Conservation (phyloP, 768 basidiomycete genomes). For the Phanerochaete carnosa region DNA sequence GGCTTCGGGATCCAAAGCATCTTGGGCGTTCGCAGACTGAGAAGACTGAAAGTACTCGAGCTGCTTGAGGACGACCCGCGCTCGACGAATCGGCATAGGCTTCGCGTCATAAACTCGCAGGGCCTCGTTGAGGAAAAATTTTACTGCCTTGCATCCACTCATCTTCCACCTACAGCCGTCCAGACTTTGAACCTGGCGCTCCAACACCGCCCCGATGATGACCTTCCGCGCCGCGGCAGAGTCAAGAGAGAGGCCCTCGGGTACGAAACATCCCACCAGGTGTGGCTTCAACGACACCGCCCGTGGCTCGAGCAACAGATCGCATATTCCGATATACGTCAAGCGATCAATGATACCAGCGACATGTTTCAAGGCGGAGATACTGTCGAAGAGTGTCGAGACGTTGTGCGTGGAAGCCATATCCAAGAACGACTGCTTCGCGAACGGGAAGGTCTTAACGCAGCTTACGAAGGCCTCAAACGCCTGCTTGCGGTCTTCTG, state of each 20-base stretch:
- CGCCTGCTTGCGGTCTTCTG: conserved; percentile 75
- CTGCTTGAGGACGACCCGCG: conserved; percentile 50
- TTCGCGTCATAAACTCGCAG: conserved; percentile 45
- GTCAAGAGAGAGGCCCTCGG: not conserved
- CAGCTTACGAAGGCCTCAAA: conserved; percentile 53
- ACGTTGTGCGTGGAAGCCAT: conserved; percentile 28
- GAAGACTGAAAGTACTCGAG: conserved; percentile 52
- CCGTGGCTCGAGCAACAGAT: conserved; percentile 52
- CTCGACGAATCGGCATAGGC: conserved; percentile 54
- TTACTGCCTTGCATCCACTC: conserved; percentile 40
- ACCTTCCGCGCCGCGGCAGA: not conserved
- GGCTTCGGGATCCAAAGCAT: conserved; percentile 20
- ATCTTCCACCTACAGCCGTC: conserved; percentile 57
- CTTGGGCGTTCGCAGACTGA: not conserved
- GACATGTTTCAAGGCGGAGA: conserved; percentile 49
- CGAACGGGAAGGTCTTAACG: conserved; percentile 53
- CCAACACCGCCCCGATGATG: conserved; percentile 54
- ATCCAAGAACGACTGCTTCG: conserved; percentile 31
- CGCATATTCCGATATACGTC: conserved; percentile 64
- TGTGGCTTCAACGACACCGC: conserved; percentile 43
- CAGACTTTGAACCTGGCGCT: conserved; percentile 56
- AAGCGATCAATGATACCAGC: conserved; percentile 58
- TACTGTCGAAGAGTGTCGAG: conserved; percentile 37
- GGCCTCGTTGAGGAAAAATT: conserved; percentile 44
- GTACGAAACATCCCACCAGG: conserved; percentile 5